These are phyloP conservation scores for Puccinia horiana DNA, from an alignment of 1,284 basidiomycete genomes.

Conservation along the genomic window DNA sequence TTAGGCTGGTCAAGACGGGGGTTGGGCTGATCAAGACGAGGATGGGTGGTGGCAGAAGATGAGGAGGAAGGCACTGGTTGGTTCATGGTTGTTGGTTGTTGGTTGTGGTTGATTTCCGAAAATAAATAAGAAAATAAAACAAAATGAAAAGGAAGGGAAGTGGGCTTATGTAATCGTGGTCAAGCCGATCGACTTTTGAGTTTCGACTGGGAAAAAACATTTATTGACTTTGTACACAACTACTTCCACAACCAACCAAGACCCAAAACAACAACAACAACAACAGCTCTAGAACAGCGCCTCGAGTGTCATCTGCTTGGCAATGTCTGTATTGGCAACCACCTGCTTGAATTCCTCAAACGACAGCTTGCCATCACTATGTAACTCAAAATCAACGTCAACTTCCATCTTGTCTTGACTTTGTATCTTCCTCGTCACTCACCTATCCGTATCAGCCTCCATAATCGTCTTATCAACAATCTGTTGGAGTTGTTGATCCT, in stretches of 20 bases:
- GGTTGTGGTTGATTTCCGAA: too few relatives aligned
- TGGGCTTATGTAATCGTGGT: neutral
- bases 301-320: slow-evolving; percentile 98
- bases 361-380: slow-evolving; percentile 85
- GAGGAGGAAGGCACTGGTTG: neutral
- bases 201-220: too few relatives aligned
- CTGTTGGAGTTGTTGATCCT: slow-evolving; percentile 96
- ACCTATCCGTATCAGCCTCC: slow-evolving; percentile 94
- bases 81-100: neutral
- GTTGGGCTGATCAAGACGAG: neutral
- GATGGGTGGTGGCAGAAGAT: neutral
- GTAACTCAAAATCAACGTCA: neutral
- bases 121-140: too few relatives aligned
- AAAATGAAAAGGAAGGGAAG: too few relatives aligned
- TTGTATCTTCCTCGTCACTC: slow-evolving; percentile 52
- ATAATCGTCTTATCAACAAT: slow-evolving; percentile 99
- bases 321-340: slow-evolving; percentile 93
- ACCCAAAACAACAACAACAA: neutral
- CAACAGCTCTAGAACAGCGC: slow-evolving; percentile 73
- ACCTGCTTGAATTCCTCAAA: slow-evolving; percentile 96
- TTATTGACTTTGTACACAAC: too few relatives aligned
- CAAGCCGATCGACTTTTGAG: neutral
- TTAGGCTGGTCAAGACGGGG: neutral
- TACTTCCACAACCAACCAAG: too few relatives aligned
- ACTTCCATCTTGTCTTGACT: too few relatives aligned